Percentiles rank a stretch among this genome's conserved stretches.
Evolutionary conservation across 176 grass and related monocot genomes (phyloP).

Genomic region (Rhynchospora tenuis): DNA sequence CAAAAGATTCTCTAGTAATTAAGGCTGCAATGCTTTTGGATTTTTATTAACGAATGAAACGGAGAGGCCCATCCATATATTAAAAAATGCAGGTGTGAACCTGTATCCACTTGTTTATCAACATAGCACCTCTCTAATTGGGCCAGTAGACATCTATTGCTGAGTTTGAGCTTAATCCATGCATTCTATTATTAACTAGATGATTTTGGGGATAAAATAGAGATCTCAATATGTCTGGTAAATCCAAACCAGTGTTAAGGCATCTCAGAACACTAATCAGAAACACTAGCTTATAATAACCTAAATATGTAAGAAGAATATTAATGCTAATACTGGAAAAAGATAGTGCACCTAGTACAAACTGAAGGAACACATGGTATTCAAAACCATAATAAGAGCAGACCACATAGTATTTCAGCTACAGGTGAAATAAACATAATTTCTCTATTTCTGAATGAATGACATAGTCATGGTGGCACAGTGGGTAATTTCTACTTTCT

Average conservation of each 20-base stretch:
- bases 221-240: neutral
- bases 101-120: neutral
- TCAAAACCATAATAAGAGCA: neutral
- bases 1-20: neutral
- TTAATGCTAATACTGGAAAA: neutral
- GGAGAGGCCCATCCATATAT: neutral
- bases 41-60: neutral
- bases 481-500: neutral
- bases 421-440: neutral
- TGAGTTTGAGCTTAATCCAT: neutral
- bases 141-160: neutral
- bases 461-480: neutral
- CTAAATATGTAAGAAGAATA: neutral
- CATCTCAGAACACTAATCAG: neutral
- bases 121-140: slow-evolving; percentile 1
- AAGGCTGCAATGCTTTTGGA: neutral
- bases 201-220: neutral
- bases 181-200: neutral
- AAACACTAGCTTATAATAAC: neutral
- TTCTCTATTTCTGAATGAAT: neutral
- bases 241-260: neutral
- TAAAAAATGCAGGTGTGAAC: neutral
- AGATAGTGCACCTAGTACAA: neutral
- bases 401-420: neutral
- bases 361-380: neutral